Conservation (phyloP, 1,139 yeast genomes). For the Saccharomyces hybrid region DNA sequence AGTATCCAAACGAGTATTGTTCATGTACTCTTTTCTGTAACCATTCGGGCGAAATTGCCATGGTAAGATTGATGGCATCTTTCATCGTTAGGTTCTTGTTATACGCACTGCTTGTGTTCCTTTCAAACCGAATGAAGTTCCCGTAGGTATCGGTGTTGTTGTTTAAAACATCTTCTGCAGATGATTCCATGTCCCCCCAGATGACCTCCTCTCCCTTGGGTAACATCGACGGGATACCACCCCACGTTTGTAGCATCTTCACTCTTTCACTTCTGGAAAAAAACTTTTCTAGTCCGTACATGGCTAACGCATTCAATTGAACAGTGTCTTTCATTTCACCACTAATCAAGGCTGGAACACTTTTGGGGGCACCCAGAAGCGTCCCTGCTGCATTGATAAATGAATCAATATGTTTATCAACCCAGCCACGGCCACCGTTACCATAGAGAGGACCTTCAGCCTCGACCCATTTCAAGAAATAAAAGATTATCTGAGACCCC, state of each 20-base stretch:
- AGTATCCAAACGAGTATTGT: slow-evolving; percentile 75
- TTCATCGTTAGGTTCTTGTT: slow-evolving; percentile 57
- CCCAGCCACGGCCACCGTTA: slow-evolving; percentile 85
- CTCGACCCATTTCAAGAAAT: slow-evolving; percentile 93
- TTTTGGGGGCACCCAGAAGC: slow-evolving; percentile 85
- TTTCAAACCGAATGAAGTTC: slow-evolving; percentile 60
- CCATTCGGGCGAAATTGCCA: slow-evolving; percentile 68
- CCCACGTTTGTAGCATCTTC: slow-evolving; percentile 78
- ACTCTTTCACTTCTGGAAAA: slow-evolving; percentile 84
- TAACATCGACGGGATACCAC: slow-evolving; percentile 90
- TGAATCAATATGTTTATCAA: slow-evolving; percentile 71
- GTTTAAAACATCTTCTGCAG: slow-evolving; percentile 47
- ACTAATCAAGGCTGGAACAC: slow-evolving; percentile 80
- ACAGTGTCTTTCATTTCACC: slow-evolving; percentile 99
- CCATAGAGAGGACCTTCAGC: slow-evolving; percentile 75
- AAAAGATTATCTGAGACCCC: slow-evolving; percentile 87
- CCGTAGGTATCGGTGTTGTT: slow-evolving; percentile 48
- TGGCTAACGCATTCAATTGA: slow-evolving; percentile 85
- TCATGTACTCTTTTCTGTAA: slow-evolving; percentile 53
- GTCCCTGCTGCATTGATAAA: slow-evolving; percentile 85
- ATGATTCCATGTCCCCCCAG: slow-evolving; percentile 62
- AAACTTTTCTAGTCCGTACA: slow-evolving; percentile 89
- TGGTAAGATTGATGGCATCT: slow-evolving; percentile 58
- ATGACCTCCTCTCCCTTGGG: slow-evolving; percentile 89
- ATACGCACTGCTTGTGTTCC: slow-evolving; percentile 34